Evolutionary conservation across 2,329 filamentous ascomycete species (phyloP).

Genomic region (Tolypocladium endophyticum): DNA sequence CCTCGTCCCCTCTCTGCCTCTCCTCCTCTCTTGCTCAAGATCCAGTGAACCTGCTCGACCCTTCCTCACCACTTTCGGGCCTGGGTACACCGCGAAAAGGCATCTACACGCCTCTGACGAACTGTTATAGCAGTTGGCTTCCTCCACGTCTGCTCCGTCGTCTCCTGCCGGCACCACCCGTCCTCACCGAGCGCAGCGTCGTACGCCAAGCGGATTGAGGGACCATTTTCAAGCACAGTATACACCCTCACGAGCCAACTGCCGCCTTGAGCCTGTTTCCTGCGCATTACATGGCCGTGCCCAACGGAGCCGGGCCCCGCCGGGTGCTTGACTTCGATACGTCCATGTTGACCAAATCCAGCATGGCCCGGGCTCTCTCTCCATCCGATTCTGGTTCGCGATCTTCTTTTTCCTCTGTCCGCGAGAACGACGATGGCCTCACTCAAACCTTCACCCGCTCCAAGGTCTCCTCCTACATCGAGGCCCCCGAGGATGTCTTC

Average conservation of each 20-base stretch:
- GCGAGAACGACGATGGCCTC: conserved; percentile 47
- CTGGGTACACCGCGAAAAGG: not conserved
- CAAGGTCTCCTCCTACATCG: conserved; percentile 49
- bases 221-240: not conserved
- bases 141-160: not conserved
- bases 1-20: not conserved
- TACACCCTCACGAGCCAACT: not conserved
- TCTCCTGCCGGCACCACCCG: not conserved
- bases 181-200: not conserved
- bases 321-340: conserved; percentile 22
- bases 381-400: conserved; percentile 31
- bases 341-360: conserved; percentile 22
- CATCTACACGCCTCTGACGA: not conserved
- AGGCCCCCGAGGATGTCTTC: conserved; percentile 39
- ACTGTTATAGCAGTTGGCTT: not conserved
- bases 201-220: not conserved
- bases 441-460: conserved; percentile 53
- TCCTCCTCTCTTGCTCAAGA: not conserved
- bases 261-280: not conserved
- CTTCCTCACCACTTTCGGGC: not conserved
- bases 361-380: conserved; percentile 25
- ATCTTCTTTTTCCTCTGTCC: conserved; percentile 52
- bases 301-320: conserved; percentile 15
- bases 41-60: not conserved
- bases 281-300: conserved; percentile 15